Base-by-base conservation (phyloP, 345 rosid species). In the Erucastrum elatum region DNA sequence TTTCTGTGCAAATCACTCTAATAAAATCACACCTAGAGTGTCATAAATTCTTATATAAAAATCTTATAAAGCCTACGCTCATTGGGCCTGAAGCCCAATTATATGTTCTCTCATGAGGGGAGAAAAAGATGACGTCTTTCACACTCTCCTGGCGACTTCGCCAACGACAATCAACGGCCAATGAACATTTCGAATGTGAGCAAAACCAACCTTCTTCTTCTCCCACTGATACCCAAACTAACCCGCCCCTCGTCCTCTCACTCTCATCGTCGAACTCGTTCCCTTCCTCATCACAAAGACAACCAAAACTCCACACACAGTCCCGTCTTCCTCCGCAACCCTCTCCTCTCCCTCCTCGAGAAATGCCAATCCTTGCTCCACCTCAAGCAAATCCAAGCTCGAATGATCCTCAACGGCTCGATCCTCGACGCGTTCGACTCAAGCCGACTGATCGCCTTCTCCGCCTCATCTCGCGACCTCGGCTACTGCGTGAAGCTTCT, bases 321-420 rank as follows among this genome's bases (percentile, higher is more conserved):
- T n/a, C 81, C 83, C 68, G 84, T 86, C 77, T 90, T 84, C 21
- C 21, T 21, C 61, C 73, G 84, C n/a, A 86, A 82, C 53, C 94
- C 92, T 58, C 75, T 92, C 58, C 88, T 88, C 34, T 85, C 86
- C 4, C 44, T 88, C 0, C 88, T 89, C 44, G 90, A 89, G 64
- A 82, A 85, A 41, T 89, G 87, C 89, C 75, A 81, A 35, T 86
- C 87, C 44, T 64, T 89, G 29, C 17, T 77, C 71, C 94, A 94
- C 15, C 31, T 90, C 82, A 90, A 85, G 82, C 92, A 90, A 82
- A 85, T 92, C 59, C 97, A 92, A 78, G 74, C 96, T 76, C 97
- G 85, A 78, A 84, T 89, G 87, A 77, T 75, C 49, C 30, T 83
- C 68, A 84, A 84, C 5, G 92, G 90, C 56, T 79, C 86, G 26